These are phyloP conservation scores for Cladophialophora bantiana DNA, from an alignment of 2,329 filamentous ascomycete genomes.

Conservation along the genomic window DNA sequence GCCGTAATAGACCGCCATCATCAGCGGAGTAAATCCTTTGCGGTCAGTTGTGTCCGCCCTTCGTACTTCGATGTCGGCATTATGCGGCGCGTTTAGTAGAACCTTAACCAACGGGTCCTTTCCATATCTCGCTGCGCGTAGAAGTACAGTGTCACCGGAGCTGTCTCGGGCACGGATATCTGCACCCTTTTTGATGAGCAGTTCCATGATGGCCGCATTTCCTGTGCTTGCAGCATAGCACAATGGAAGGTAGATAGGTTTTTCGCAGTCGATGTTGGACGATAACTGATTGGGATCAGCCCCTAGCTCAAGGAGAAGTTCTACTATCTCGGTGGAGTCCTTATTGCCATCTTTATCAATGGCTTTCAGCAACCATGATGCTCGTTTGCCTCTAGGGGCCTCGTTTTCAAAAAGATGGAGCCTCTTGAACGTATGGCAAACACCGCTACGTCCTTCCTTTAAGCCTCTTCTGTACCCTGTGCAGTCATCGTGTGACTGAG, in stretches of 20 bases:
- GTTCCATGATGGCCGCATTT: not conserved
- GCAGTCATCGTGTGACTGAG: not conserved
- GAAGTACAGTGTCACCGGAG: not conserved
- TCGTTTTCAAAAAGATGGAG: constrained; percentile 9
- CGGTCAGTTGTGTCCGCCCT: not conserved
- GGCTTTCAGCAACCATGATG: constrained; percentile 8
- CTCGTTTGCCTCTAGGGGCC: constrained; percentile 2
- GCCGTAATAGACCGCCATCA: constrained; percentile 6
- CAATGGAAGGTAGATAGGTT: not conserved
- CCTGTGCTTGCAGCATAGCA: constrained; percentile 1
- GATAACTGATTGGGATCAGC: constrained; percentile 10
- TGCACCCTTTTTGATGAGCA: constrained; percentile 3
- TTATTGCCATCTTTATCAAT: constrained; percentile 5
- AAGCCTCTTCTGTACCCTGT: constrained; percentile 1
- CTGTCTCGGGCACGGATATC: not conserved
- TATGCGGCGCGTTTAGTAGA: not conserved
- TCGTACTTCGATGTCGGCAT: constrained; percentile 15
- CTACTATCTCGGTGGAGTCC: not conserved
- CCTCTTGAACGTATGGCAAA: constrained; percentile 6
- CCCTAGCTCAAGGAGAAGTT: constrained; percentile 10
- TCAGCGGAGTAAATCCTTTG: constrained; percentile 14
- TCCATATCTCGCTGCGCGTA: constrained; percentile 1
- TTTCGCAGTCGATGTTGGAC: not conserved
- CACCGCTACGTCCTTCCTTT: constrained; percentile 6
- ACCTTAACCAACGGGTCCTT: not conserved